Evolutionary conservation across 768 basidiomycete species (phyloP), one percentile per base, ranked within the genome.

Genomic region (Leccinellum albellum): DNA sequence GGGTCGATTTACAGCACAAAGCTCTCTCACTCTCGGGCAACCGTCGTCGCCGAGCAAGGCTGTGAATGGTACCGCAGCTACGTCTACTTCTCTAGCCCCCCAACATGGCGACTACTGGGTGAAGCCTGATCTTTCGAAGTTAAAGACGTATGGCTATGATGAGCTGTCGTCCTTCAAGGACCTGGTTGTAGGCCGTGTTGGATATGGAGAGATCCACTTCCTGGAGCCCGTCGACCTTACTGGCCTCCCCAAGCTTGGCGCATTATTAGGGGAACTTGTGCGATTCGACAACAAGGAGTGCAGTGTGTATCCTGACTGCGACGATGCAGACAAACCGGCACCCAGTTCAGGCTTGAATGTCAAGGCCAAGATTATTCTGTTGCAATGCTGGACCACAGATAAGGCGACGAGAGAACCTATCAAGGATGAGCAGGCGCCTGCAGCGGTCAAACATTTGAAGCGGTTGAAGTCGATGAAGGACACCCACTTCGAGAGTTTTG

Each of bases 61-160:
- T 14, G 58, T 53, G 17, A 66, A 66, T 29, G 67, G 67, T 32
- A 56, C 60, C 13, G 68, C 70, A 47, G 35, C 51, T 20, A 47
- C 56, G 2, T 52, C 66, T 13, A 31, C 64, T 12, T 63, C 76
- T 20, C 72, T 72, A 17, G 78, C 82, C 51, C 79, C 84, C 15
- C 82, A 86, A 58, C 85, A 94, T 59, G 97, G 95, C 42, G 92
- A 97, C 58, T 99, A 98, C 75, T 98, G 86, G 82, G 84, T 89
- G 55, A 86, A 86, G 61, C 97, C 97, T 13, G 82, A 86, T 53
- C 74, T 98, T 56, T 75, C 81, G 32, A 81, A 80, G 31, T 82
- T 98, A 60, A 84, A 86, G 66, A 82, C 84, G 55, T 76, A 82
- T 24, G 83, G 89, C 20, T 85, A 88, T 66, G 83, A 87, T 61